Evolutionary conservation across 176 grass and related monocot genomes (phyloP).

Genomic region (Tuctoria greenei): DNA sequence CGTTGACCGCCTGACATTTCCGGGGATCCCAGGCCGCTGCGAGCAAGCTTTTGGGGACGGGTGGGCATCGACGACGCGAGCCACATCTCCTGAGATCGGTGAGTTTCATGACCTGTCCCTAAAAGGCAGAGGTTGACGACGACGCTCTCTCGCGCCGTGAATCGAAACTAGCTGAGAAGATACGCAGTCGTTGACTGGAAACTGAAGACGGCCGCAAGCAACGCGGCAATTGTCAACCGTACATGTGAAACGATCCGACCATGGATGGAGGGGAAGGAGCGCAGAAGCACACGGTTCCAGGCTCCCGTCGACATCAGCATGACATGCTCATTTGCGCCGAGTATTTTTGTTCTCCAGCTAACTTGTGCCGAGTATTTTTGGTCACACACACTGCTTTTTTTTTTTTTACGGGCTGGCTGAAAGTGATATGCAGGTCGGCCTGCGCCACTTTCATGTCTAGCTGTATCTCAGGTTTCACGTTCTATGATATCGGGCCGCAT

Average conservation of each 20-base stretch:
- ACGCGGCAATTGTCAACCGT: neutral
- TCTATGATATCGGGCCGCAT: too few species aligned
- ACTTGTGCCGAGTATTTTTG: too few species aligned
- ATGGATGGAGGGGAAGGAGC: neutral
- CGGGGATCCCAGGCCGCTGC: neutral
- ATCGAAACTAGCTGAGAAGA: too few species aligned
- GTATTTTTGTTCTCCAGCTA: too few species aligned
- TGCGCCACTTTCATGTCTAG: too few species aligned
- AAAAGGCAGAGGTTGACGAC: neutral
- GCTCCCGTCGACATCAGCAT: conserved; percentile 6
- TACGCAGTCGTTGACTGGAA: neutral
- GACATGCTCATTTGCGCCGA: conserved; percentile 16
- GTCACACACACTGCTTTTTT: too few species aligned
- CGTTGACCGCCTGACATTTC: neutral
- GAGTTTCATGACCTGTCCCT: neutral
- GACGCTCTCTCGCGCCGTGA: neutral
- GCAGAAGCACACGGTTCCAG: conserved; percentile 16
- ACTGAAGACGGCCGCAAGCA: neutral
- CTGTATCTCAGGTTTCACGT: too few species aligned
- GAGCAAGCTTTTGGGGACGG: neutral
- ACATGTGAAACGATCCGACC: conserved; percentile 2
- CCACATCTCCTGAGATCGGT: neutral
- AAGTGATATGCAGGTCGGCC: too few species aligned
- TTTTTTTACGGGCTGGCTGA: too few species aligned
- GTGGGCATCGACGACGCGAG: neutral